Evolutionary conservation across 495 filamentous ascomycete genomes (phyloP), one percentile per base, ranked within the genome.

Genomic region (Penicillium alfredii): DNA sequence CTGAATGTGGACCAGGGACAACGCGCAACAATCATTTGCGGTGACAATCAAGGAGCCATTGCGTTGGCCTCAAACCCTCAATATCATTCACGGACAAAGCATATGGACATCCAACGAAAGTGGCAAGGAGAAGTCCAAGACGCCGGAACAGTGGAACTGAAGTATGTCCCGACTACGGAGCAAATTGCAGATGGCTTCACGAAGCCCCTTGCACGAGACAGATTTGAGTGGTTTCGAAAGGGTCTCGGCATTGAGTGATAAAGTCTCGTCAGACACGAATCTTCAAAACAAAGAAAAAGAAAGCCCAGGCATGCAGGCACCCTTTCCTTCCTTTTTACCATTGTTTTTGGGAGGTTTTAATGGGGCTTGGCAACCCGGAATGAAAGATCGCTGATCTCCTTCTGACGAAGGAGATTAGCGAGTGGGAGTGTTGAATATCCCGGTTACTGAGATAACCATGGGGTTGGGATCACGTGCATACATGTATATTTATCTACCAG

Each of bases 31-130:
- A 51, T 50, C 12, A 43, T 47, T 13, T 44, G 19, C 8, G 38
- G 39, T 24, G 54, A 64, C 30, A 60, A 63, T 30, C 40, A 59
- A 39, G 54, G 40, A 24, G 59, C 61, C 19, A 55, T 66, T 10
- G 33, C 42, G 4, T 31, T 57, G 3, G 11, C 55, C 7, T 40
- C 41, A 21, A 61, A 64, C 40, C 56, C 54, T 4, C 31, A 57
- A 40, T 58, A 49, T 21, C 48, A 62, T 22, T 35, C 37, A 8
- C 38, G 49, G 5, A 59, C 42, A 4, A 63, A 63, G 36, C 53
- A 61, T 33, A 61, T 63, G 17, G 45, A 57, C n/a, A 59, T 44
- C 33, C 35, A 56, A 40, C 39, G 45, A 17, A 55, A 50, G 33
- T 55, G 44, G 45, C 35, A 56, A 40, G 42, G 49, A 45, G 52